Evolutionary conservation across 805 yeast genomes (phyloP).

Genomic region (Saccharomycopsis synnaedendra): DNA sequence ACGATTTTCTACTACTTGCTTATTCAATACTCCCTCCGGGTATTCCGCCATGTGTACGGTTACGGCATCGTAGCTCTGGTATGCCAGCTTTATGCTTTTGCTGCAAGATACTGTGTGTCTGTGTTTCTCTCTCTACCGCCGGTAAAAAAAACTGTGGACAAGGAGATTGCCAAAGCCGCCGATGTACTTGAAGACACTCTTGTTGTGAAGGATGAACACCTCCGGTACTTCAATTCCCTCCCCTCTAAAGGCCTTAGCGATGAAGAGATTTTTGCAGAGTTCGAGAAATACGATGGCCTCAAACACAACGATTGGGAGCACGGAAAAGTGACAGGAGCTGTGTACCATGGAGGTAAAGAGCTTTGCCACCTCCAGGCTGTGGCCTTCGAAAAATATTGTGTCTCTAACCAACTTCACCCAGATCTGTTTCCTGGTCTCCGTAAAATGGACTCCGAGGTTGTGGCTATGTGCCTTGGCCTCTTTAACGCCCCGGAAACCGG

Average conservation of each 20-base stretch:
- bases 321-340: conserved; percentile 91
- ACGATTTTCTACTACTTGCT: conserved; percentile 6
- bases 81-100: conserved; percentile 14
- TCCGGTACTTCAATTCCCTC: conserved; percentile 34
- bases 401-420: conserved; percentile 92
- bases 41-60: conserved; percentile 17
- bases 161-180: conserved; percentile 41
- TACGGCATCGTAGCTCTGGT: conserved; percentile 17
- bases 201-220: conserved; percentile 38
- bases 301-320: conserved; percentile 71
- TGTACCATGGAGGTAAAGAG: conserved; percentile 89
- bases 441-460: conserved; percentile 93
- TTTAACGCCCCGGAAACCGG: conserved; percentile 70
- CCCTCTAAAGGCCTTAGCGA: conserved; percentile 52
- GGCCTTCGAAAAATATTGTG: conserved; percentile 68
- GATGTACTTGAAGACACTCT: conserved; percentile 43
- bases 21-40: neutral
- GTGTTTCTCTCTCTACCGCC: conserved; percentile 37
- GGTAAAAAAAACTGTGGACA: conserved; percentile 42
- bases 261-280: conserved; percentile 33
- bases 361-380: conserved; percentile 60
- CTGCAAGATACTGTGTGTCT: conserved; percentile 22
- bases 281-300: conserved; percentile 38
- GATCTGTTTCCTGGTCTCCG: conserved; percentile 95
- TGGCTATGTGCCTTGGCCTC: conserved; percentile 72